These are phyloP conservation scores for Thermothelomyces thermophilus DNA, from an alignment of 2,329 filamentous ascomycete genomes.

Conservation along the genomic window DNA sequence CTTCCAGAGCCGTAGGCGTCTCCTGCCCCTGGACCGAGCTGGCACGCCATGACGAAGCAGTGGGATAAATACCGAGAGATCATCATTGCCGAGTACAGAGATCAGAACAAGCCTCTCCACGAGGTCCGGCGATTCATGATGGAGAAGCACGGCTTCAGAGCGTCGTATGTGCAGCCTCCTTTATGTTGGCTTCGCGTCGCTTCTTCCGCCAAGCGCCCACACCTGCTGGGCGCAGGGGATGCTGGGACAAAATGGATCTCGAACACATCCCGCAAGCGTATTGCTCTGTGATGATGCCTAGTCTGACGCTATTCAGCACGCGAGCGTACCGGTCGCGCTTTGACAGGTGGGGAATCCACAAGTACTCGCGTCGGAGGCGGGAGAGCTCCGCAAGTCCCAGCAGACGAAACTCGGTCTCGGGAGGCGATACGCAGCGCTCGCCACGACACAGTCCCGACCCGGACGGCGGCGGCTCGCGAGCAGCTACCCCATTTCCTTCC, in stretches of 20 bases:
- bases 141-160: conserved; percentile 34
- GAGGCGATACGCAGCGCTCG: conserved; percentile 5
- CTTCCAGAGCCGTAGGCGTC: neutral
- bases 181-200: neutral
- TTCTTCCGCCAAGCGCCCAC: neutral
- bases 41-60: conserved; percentile 37
- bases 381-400: conserved; percentile 6
- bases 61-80: conserved; percentile 34
- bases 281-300: neutral
- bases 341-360: conserved; percentile 39
- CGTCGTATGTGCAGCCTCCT: conserved; percentile 32
- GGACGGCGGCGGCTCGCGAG: conserved; percentile 4
- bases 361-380: conserved; percentile 37
- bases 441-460: conserved; percentile 3
- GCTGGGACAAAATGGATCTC: too few species aligned
- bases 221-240: neutral
- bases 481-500: conserved; percentile 9
- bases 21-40: neutral
- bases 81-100: conserved; percentile 38
- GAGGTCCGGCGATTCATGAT: conserved; percentile 38
- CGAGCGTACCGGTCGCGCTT: conserved; percentile 45
- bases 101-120: conserved; percentile 34
- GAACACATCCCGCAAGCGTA: too few species aligned
- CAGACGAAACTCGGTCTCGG: conserved; percentile 1
- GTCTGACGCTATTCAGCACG: conserved; percentile 13